Percentiles rank a stretch among this genome's conserved stretches.
Conservation (phyloP, 495 filamentous ascomycete species). For the Corynascus novoguineensis region DNA sequence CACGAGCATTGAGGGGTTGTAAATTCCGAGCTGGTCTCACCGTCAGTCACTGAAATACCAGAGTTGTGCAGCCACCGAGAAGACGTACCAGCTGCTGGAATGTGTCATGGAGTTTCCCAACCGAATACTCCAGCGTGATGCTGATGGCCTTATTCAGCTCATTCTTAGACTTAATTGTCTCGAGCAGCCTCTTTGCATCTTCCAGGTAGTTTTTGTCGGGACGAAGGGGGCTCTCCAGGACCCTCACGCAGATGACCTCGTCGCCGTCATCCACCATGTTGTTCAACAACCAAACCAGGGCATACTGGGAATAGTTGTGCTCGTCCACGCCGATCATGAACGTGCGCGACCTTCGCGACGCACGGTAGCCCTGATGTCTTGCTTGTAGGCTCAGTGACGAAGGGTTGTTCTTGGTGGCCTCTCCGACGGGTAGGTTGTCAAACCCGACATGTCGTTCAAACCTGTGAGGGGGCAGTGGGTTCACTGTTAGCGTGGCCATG, state of each 20-base stretch:
- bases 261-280: slow-evolving; percentile 96
- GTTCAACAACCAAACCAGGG: slow-evolving; percentile 88
- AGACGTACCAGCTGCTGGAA: slow-evolving; percentile 78
- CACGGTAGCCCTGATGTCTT: slow-evolving; percentile 85
- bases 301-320: slow-evolving; percentile 93
- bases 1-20: slow-evolving; percentile 91
- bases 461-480: slow-evolving; percentile 35
- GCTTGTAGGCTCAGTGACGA: slow-evolving; percentile 80
- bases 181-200: slow-evolving; percentile 70
- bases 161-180: slow-evolving; percentile 80
- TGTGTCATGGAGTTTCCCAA: slow-evolving; percentile 86
- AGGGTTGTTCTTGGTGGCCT: slow-evolving; percentile 67
- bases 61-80: background rate
- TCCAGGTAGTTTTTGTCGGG: slow-evolving; percentile 72
- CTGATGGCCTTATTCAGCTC: slow-evolving; percentile 78
- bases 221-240: slow-evolving; percentile 79
- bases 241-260: slow-evolving; percentile 88
- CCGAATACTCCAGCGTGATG: slow-evolving; percentile 79
- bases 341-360: slow-evolving; percentile 75
- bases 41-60: background rate
- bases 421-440: slow-evolving; percentile 73
- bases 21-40: slow-evolving; percentile 70
- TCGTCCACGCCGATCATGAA: slow-evolving; percentile 93
- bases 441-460: slow-evolving; percentile 75
- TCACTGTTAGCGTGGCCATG: slow-evolving; percentile 42